These are phyloP conservation scores for Neophaeococcomyces mojaviensis DNA, from an alignment of 2,329 filamentous ascomycete genomes.

Conservation along the genomic window DNA sequence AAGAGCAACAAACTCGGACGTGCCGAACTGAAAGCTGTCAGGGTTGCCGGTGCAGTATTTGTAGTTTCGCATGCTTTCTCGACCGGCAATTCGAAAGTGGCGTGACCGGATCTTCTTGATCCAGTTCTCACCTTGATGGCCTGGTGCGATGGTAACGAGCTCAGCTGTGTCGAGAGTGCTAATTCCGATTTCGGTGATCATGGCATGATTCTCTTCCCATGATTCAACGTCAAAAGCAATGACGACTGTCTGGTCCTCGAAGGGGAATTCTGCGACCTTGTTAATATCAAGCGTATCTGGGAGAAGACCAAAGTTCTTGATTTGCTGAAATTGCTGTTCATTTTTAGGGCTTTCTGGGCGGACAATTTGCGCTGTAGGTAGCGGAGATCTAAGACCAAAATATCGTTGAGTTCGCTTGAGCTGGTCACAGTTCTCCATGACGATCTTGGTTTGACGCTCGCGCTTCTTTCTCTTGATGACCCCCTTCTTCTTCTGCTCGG, in stretches of 20 bases:
- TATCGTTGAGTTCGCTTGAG: constrained; percentile 61
- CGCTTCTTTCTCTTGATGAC: constrained; percentile 43
- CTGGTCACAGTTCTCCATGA: constrained; percentile 45
- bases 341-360: background rate
- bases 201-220: constrained; percentile 58
- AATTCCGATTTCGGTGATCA: constrained; percentile 80
- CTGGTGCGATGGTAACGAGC: constrained; percentile 51
- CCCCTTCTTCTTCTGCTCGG: constrained; percentile 45
- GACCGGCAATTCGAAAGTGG: constrained; percentile 71
- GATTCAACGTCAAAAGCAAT: constrained; percentile 77
- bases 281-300: constrained; percentile 36
- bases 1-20: constrained; percentile 48
- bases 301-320: background rate
- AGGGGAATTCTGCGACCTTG: constrained; percentile 39
- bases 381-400: constrained; percentile 55
- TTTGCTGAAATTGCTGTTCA: background rate
- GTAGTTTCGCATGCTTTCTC: constrained; percentile 57
- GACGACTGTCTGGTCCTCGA: constrained; percentile 57
- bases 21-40: constrained; percentile 64
- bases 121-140: constrained; percentile 59
- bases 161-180: constrained; percentile 67
- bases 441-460: constrained; percentile 40
- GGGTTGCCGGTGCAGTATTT: constrained; percentile 66
- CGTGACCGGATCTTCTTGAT: constrained; percentile 56
- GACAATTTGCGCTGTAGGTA: background rate